A percentile compares a stretch with the other conserved stretches of the same genome.
These are phyloP conservation scores for Cryptococcus sp. DNA, from an alignment of 1,284 basidiomycete species.

Conservation along the genomic window DNA sequence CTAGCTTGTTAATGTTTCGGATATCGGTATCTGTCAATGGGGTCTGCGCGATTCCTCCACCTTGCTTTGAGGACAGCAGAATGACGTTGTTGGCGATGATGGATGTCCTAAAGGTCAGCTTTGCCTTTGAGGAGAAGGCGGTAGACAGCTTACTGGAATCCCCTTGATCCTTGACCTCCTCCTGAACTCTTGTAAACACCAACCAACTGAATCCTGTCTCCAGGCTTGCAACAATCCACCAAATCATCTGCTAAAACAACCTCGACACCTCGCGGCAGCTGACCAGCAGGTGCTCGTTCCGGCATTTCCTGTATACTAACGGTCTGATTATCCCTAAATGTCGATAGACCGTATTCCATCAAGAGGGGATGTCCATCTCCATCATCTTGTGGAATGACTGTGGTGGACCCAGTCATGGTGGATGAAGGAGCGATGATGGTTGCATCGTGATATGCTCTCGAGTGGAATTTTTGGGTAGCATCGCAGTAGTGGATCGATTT, in stretches of 20 bases:
- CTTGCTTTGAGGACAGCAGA: constrained; percentile 91
- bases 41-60: constrained; percentile 91
- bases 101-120: constrained; percentile 61
- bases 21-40: constrained; percentile 92
- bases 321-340: constrained; percentile 94
- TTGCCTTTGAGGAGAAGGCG: not conserved
- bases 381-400: constrained; percentile 88
- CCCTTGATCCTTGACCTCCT: constrained; percentile 70
- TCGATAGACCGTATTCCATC: constrained; percentile 89
- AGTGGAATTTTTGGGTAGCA: constrained; percentile 76
- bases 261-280: constrained; percentile 91
- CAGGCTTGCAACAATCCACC: constrained; percentile 96
- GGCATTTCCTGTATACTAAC: constrained; percentile 99
- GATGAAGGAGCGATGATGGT: constrained; percentile 70
- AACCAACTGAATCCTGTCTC: constrained; percentile 94
- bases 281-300: constrained; percentile 93
- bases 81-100: constrained; percentile 95
- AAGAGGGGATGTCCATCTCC: constrained; percentile 81
- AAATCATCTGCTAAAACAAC: constrained; percentile 95
- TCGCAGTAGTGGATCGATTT: constrained; percentile 95
- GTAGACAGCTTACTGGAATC: constrained; percentile 74
- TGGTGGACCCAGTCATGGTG: constrained; percentile 58
- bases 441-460: constrained; percentile 87
- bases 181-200: constrained; percentile 93
- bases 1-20: constrained; percentile 90